phyloP scores from a whole-genome alignment of 805 yeast species.

The Ogataea methanolica region DNA sequence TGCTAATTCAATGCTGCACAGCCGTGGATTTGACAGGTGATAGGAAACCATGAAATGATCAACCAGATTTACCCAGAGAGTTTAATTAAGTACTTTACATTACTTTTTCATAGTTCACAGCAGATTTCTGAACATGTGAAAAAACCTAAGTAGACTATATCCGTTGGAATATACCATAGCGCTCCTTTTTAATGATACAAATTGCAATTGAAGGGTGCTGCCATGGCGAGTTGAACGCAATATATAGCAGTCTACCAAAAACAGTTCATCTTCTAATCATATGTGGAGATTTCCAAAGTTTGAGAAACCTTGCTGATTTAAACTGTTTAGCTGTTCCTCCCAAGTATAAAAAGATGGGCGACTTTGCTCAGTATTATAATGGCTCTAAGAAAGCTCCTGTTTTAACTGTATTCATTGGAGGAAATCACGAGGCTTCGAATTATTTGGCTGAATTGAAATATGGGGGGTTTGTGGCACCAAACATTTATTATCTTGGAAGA shows the following conservation, averaged over 20 bases:
- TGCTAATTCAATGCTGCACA: no score
- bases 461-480: conserved; percentile 94
- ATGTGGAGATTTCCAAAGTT: conserved; percentile 90
- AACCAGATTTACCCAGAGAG: no score
- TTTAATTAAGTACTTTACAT: no score
- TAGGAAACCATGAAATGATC: no score
- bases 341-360: conserved; percentile 73
- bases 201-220: conserved; percentile 87
- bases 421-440: conserved; percentile 89
- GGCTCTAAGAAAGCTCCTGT: conserved; percentile 65
- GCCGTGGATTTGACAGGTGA: no score
- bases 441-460: conserved; percentile 64
- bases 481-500: conserved; percentile 80
- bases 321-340: conserved; percentile 70
- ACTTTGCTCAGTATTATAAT: conserved; percentile 67
- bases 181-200: conserved; percentile 11
- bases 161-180: no score
- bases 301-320: conserved; percentile 61
- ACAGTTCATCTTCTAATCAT: conserved; percentile 62
- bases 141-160: no score
- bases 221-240: conserved; percentile 69
- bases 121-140: no score
- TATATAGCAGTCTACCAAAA: conserved; percentile 37
- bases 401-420: conserved; percentile 82
- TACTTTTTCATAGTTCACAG: no score